phyloP scores from a whole-genome alignment of 2,329 filamentous ascomycete species.

The Salinomyces thailandicus region DNA sequence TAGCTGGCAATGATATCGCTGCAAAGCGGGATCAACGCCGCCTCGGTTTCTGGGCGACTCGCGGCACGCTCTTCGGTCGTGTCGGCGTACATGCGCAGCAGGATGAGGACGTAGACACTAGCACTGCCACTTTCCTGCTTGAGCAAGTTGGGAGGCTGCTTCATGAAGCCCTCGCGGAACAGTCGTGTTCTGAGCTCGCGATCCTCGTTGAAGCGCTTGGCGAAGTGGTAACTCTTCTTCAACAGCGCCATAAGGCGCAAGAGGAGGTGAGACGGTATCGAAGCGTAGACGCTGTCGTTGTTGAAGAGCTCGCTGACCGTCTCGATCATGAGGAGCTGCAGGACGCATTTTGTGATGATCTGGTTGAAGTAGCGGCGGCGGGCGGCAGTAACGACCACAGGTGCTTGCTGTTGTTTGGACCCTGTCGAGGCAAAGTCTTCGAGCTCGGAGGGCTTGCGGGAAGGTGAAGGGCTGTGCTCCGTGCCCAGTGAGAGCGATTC shows the following conservation, averaged over 20 bases:
- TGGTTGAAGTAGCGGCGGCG: slow-evolving; percentile 95
- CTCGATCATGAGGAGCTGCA: slow-evolving; percentile 98
- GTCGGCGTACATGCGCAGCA: slow-evolving; percentile 96
- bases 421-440: slow-evolving; percentile 71
- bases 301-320: slow-evolving; percentile 98
- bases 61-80: slow-evolving; percentile 70
- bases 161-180: slow-evolving; percentile 99
- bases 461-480: slow-evolving; percentile 4
- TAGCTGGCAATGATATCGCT: slow-evolving; percentile 87
- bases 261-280: slow-evolving; percentile 84
- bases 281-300: slow-evolving; percentile 85
- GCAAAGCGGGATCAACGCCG: slow-evolving; percentile 85
- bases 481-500: slow-evolving; percentile 6
- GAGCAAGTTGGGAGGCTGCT: slow-evolving; percentile 90
- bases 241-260: slow-evolving; percentile 85
- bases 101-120: slow-evolving; percentile 87
- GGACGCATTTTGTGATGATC: slow-evolving; percentile 95
- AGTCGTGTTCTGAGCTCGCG: slow-evolving; percentile 89
- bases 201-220: slow-evolving; percentile 94
- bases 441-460: slow-evolving; percentile 37
- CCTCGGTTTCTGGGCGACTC: slow-evolving; percentile 73
- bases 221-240: slow-evolving; percentile 94
- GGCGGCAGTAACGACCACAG: slow-evolving; percentile 83
- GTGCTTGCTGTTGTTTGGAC: slow-evolving; percentile 65
- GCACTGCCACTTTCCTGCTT: slow-evolving; percentile 94